phyloP scores from a whole-genome alignment of 2,329 filamentous ascomycete genomes.

The Nectriaceae sp. region DNA sequence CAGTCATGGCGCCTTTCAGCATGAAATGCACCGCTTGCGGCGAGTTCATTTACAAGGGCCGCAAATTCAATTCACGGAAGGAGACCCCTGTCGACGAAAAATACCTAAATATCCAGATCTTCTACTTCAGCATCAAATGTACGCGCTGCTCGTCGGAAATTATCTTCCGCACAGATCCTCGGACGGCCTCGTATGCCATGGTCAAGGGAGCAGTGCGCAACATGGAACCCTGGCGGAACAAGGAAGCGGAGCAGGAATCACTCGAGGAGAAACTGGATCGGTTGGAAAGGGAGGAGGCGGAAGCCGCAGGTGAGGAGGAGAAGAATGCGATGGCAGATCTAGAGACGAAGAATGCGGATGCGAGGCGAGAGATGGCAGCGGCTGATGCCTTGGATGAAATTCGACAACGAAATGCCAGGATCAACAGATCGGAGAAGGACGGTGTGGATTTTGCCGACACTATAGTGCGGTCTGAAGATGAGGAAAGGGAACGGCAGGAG shows the following conservation, averaged over 20 bases:
- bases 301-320: constrained; percentile 66
- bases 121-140: constrained; percentile 81
- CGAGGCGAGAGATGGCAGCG: constrained; percentile 93
- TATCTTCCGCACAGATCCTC: constrained; percentile 91
- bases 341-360: constrained; percentile 90
- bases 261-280: constrained; percentile 86
- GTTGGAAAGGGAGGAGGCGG: constrained; percentile 73
- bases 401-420: constrained; percentile 82
- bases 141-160: constrained; percentile 86
- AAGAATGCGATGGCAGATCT: constrained; percentile 93
- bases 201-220: constrained; percentile 86
- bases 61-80: constrained; percentile 95
- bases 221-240: constrained; percentile 84
- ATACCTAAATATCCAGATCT: constrained; percentile 86
- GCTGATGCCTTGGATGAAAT: constrained; percentile 97
- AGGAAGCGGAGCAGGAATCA: constrained; percentile 68
- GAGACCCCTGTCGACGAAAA: constrained; percentile 85
- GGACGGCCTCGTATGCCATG: constrained; percentile 86
- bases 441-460: constrained; percentile 61
- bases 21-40: constrained; percentile 51
- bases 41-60: constrained; percentile 88
- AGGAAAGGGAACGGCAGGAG: constrained; percentile 67
- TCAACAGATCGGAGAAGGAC: constrained; percentile 74
- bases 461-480: constrained; percentile 55
- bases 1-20: constrained; percentile 57